These are phyloP conservation scores for Pleurotus platypus DNA, from an alignment of 768 basidiomycete genomes.

Conservation along the genomic window DNA sequence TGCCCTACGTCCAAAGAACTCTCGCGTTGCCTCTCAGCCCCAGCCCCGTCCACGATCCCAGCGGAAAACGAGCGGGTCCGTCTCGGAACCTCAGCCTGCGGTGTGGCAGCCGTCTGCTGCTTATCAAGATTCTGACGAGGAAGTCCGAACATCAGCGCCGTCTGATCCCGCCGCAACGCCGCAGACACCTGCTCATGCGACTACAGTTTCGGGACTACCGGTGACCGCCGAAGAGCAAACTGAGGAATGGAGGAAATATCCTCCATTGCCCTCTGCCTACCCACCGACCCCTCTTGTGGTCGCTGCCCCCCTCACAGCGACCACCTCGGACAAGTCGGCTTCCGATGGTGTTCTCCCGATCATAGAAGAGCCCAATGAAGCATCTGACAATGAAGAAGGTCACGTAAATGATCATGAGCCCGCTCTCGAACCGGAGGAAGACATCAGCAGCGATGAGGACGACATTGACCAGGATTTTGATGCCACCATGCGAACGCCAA, in stretches of 20 bases:
- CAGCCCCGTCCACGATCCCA: not conserved
- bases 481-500: conserved; percentile 63
- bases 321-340: not conserved
- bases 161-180: not conserved
- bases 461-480: conserved; percentile 55
- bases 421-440: conserved; percentile 12
- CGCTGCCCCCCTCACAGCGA: conserved; percentile 25
- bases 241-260: conserved; percentile 76
- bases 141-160: not conserved
- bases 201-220: not conserved
- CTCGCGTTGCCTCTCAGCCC: not conserved
- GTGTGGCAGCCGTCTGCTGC: conserved; percentile 2
- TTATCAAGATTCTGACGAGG: conserved; percentile 4
- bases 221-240: conserved; percentile 22
- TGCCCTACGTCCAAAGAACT: not conserved
- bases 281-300: conserved; percentile 61
- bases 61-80: not conserved
- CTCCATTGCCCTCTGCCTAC: conserved; percentile 74
- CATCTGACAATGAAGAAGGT: conserved; percentile 18
- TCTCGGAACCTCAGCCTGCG: conserved; percentile 1
- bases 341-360: not conserved
- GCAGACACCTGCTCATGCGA: not conserved
- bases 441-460: conserved; percentile 27
- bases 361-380: conserved; percentile 16
- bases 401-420: not conserved